Conservation (phyloP, 441 rosid species). For the Adansonia rubrostipa region DNA sequence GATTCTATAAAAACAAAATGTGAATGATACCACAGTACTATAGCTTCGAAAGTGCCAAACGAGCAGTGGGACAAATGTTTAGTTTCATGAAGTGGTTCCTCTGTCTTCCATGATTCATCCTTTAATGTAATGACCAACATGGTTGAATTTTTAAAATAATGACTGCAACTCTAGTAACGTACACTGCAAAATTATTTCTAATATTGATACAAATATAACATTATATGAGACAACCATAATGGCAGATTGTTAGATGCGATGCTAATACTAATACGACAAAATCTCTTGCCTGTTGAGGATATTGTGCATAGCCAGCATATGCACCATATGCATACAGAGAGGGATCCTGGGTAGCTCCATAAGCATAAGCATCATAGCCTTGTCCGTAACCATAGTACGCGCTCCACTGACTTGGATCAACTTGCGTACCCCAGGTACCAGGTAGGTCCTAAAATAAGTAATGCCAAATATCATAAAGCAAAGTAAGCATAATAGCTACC, state of each 20-base stretch:
- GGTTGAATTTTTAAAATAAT: background rate
- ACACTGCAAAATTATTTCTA: constrained; percentile 7
- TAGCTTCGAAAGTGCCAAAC: constrained; percentile 6
- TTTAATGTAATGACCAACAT: constrained; percentile 11
- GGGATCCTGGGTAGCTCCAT: constrained; percentile 82
- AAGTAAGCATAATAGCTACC: constrained; percentile 1
- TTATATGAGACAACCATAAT: background rate
- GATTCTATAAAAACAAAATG: constrained; percentile 14
- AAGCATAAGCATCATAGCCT: constrained; percentile 77
- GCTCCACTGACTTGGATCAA: constrained; percentile 84
- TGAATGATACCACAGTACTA: background rate
- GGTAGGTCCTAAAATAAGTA: constrained; percentile 59
- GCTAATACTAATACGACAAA: background rate
- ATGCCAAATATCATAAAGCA: constrained; percentile 31
- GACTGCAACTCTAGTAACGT: background rate
- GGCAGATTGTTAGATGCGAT: background rate
- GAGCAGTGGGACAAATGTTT: constrained; percentile 8
- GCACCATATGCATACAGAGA: constrained; percentile 84
- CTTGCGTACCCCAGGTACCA: constrained; percentile 67
- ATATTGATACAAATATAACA: constrained; percentile 1
- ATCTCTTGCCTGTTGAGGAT: constrained; percentile 72
- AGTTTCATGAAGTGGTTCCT: background rate
- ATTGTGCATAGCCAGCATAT: constrained; percentile 85
- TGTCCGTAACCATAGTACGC: constrained; percentile 91
- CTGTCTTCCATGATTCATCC: background rate